phyloP scores from a whole-genome alignment of 306 rosid genomes.

The Dryas alaskensis region DNA sequence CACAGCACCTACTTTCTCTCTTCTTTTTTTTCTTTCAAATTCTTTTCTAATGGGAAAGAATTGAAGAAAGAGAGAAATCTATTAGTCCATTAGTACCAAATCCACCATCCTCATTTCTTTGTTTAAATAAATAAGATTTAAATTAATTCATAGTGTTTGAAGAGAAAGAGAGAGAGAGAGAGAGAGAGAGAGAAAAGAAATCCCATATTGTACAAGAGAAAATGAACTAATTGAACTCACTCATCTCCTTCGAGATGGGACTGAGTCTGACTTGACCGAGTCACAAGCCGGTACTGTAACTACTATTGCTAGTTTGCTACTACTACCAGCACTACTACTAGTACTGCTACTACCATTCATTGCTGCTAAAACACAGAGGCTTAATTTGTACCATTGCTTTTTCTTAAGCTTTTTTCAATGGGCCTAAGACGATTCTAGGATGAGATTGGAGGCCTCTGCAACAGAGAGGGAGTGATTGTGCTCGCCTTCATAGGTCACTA shows the following conservation, averaged over 20 bases:
- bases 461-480: slow-evolving; percentile 77
- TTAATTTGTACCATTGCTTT: background rate
- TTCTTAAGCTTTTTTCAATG: background rate
- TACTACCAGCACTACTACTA: background rate
- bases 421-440: slow-evolving; percentile 70
- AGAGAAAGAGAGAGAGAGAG: background rate
- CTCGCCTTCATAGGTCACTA: slow-evolving; percentile 91
- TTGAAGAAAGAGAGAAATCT: background rate
- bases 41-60: slow-evolving; percentile 26
- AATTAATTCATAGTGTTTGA: slow-evolving; percentile 33
- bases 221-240: slow-evolving; percentile 34
- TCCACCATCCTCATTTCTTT: slow-evolving; percentile 43
- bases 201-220: slow-evolving; percentile 44
- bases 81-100: slow-evolving; percentile 42
- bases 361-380: background rate
- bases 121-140: slow-evolving; percentile 8
- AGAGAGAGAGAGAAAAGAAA: slow-evolving; percentile 25
- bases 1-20: background rate
- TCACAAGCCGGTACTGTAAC: slow-evolving; percentile 14
- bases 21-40: slow-evolving; percentile 13
- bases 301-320: slow-evolving; percentile 15
- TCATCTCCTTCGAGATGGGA: slow-evolving; percentile 53
- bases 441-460: slow-evolving; percentile 66
- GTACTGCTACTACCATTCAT: slow-evolving; percentile 2
- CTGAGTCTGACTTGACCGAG: slow-evolving; percentile 22